Percentiles rank a stretch among this genome's conserved stretches.
These are phyloP conservation scores for Zostera marina DNA, from an alignment of 116 monocot genomes.

Conservation along the genomic window DNA sequence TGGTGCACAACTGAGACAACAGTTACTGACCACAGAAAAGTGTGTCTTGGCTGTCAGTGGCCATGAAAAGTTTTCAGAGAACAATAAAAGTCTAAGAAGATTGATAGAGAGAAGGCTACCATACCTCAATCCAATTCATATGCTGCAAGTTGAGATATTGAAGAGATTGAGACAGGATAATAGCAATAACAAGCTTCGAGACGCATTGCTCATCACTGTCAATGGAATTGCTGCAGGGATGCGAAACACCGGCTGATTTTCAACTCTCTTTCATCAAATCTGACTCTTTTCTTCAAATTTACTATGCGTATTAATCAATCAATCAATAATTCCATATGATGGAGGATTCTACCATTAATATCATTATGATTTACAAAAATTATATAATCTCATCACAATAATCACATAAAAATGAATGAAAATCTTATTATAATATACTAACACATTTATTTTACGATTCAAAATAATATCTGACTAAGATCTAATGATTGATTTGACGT, in stretches of 20 bases:
- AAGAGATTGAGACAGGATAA: conserved; percentile 47
- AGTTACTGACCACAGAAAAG: conserved; percentile 40
- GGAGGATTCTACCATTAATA: too few relatives aligned
- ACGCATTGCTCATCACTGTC: conserved; percentile 73
- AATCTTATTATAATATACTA: too few relatives aligned
- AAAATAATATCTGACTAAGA: too few relatives aligned
- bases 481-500: too few relatives aligned
- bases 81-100: conserved; percentile 49
- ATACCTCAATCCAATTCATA: conserved; percentile 69
- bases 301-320: too few relatives aligned
- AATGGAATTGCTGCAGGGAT: conserved; percentile 92
- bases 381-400: too few relatives aligned
- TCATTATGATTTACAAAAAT: too few relatives aligned
- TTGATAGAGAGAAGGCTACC: conserved; percentile 81
- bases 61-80: conserved; percentile 49
- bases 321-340: too few relatives aligned
- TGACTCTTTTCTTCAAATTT: too few relatives aligned
- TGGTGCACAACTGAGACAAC: conserved; percentile 37
- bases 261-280: too few relatives aligned
- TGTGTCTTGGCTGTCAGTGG: conserved; percentile 50
- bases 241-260: conserved; percentile 77
- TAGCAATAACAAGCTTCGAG: conserved; percentile 53
- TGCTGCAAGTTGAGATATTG: conserved; percentile 85
- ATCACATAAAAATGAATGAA: too few relatives aligned
- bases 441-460: too few relatives aligned